Evolutionary conservation across 345 rosid species (phyloP).

Genomic region (Pistacia integerrima): DNA sequence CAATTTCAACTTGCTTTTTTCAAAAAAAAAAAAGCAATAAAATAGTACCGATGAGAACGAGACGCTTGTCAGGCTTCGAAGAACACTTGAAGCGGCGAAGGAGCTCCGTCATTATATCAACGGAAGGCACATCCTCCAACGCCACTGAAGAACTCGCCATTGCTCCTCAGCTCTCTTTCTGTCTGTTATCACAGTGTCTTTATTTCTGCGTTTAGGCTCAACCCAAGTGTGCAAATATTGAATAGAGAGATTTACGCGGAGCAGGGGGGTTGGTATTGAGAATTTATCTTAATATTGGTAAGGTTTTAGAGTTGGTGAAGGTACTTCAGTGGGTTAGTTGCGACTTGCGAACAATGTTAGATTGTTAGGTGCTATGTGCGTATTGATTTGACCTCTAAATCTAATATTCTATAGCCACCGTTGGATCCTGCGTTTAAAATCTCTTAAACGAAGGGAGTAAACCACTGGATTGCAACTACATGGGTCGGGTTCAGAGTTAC

Average conservation of each 20-base stretch:
- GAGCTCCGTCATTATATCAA: constrained; percentile 84
- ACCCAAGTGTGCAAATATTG: too few species aligned
- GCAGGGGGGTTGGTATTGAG: background rate
- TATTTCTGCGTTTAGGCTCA: constrained; percentile 11
- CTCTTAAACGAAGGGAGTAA: background rate
- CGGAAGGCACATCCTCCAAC: constrained; percentile 75
- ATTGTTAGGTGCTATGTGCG: background rate
- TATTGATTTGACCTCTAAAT: background rate
- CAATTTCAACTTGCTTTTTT: background rate
- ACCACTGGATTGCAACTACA: background rate
- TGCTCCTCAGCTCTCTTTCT: constrained; percentile 1
- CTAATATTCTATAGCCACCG: background rate
- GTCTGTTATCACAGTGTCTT: background rate
- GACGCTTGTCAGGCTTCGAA: constrained; percentile 82
- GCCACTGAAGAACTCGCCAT: constrained; percentile 37
- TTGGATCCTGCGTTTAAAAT: background rate
- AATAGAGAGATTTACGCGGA: background rate
- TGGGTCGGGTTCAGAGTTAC: background rate
- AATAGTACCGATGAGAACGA: constrained; percentile 74
- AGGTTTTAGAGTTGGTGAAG: background rate
- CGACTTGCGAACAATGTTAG: background rate
- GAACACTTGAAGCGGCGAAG: constrained; percentile 88
- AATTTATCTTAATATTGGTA: background rate
- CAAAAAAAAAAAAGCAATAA: background rate
- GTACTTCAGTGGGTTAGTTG: background rate